Percentiles rank a stretch among this genome's conserved stretches.
phyloP scores from a whole-genome alignment of 192 early-diverging fungal genomes.

The Diversispora epigaea region DNA sequence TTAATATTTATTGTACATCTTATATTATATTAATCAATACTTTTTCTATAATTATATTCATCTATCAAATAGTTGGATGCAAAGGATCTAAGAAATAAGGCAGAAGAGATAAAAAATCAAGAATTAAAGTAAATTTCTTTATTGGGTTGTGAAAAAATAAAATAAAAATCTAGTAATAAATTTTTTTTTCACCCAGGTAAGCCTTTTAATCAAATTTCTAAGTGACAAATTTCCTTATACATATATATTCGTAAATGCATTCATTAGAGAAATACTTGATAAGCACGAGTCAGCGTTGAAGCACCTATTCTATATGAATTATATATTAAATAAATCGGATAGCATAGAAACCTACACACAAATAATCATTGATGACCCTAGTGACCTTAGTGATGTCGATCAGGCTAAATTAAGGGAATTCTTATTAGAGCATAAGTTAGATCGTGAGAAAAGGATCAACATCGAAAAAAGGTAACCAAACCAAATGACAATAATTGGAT shows the following conservation, averaged over 20 bases:
- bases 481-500: background rate
- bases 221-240: background rate
- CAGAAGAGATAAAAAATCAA: constrained; percentile 1
- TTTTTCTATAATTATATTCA: background rate
- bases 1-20: background rate
- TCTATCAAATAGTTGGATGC: background rate
- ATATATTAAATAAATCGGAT: background rate
- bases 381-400: background rate
- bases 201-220: background rate
- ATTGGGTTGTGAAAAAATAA: background rate
- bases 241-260: background rate
- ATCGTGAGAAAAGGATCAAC: background rate
- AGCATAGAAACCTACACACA: background rate
- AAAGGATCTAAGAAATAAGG: constrained; percentile 8
- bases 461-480: background rate
- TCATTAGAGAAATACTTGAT: background rate
- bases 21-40: background rate
- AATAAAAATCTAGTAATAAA: background rate
- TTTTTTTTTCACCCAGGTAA: background rate
- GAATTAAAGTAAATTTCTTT: background rate
- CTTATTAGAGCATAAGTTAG: background rate
- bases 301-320: constrained; percentile 16
- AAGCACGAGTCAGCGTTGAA: constrained; percentile 1
- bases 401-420: background rate
- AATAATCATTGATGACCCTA: background rate